These are phyloP conservation scores for Aspergillus jensenii DNA, from an alignment of 2,329 filamentous ascomycete genomes.

Conservation along the genomic window DNA sequence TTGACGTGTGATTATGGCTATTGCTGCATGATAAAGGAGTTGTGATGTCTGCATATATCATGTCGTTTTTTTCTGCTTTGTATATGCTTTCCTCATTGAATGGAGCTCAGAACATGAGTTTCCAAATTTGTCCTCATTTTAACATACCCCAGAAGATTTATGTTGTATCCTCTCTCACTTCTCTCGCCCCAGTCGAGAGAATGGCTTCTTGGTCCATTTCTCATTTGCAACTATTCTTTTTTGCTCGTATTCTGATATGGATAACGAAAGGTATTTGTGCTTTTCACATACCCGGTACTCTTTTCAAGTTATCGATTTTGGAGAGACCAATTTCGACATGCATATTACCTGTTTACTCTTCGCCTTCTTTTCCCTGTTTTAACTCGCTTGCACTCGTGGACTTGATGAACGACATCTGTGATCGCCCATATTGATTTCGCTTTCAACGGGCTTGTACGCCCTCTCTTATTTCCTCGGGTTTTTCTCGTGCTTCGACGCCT, in stretches of 20 bases:
- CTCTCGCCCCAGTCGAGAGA: not conserved
- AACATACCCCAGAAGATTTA: conserved; percentile 11
- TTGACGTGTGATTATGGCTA: conserved; percentile 45
- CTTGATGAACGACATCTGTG: not conserved
- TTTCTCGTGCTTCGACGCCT: not conserved
- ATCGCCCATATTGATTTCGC: conserved; percentile 12
- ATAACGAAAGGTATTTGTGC: conserved; percentile 9
- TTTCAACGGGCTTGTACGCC: conserved; percentile 3
- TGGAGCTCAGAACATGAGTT: conserved; percentile 21
- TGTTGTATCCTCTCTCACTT: conserved; percentile 1
- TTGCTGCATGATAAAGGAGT: conserved; percentile 40
- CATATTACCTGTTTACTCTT: conserved; percentile 1
- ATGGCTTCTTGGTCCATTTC: conserved; percentile 4
- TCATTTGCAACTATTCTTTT: conserved; percentile 2
- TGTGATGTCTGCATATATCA: conserved; percentile 34
- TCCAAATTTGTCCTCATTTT: conserved; percentile 11
- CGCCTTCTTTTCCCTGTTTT: not conserved
- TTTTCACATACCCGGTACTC: not conserved
- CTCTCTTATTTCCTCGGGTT: conserved; percentile 11
- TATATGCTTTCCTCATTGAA: conserved; percentile 31
- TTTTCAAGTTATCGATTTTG: not conserved
- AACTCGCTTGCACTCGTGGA: not conserved
- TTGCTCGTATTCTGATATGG: conserved; percentile 6
- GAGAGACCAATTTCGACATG: conserved; percentile 1
- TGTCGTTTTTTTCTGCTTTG: conserved; percentile 23